Evolutionary conservation across 1,139 yeast genomes (phyloP).

Genomic region (Lizanozyma gosingica): DNA sequence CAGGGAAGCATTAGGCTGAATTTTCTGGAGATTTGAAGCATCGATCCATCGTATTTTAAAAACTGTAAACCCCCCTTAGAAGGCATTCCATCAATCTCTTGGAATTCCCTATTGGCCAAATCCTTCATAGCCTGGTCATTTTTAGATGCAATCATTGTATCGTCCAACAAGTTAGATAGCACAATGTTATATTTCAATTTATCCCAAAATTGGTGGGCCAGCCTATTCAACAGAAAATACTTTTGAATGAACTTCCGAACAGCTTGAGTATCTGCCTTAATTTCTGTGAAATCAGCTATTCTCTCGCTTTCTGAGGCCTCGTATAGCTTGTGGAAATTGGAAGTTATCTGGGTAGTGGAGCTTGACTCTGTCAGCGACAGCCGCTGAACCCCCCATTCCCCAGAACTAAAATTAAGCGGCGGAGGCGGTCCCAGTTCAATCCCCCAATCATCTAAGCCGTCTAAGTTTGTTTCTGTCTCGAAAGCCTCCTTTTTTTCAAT

Average conservation of each 20-base stretch:
- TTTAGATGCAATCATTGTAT: slow-evolving; percentile 35
- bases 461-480: too few species aligned
- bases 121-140: slow-evolving; percentile 27
- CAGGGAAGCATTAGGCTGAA: slow-evolving; percentile 7
- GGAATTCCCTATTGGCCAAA: slow-evolving; percentile 1
- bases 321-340: neutral
- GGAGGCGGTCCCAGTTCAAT: neutral
- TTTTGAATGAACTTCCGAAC: neutral
- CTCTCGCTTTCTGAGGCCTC: neutral
- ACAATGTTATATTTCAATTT: slow-evolving; percentile 34
- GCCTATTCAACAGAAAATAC: neutral
- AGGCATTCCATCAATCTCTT: neutral
- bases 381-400: too few species aligned
- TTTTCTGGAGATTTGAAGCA: slow-evolving; percentile 1
- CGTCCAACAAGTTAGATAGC: slow-evolving; percentile 33
- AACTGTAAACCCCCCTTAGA: slow-evolving; percentile 3
- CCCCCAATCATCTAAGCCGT: neutral
- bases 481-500: too few species aligned
- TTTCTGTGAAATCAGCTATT: neutral
- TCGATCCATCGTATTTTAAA: neutral
- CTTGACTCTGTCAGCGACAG: neutral
- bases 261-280: neutral
- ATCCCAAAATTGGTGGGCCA: slow-evolving; percentile 24
- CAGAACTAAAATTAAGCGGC: neutral
- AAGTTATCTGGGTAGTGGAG: neutral